Conservation (phyloP, 2,329 filamentous ascomycete species). For the Xylariaceae sp. region DNA sequence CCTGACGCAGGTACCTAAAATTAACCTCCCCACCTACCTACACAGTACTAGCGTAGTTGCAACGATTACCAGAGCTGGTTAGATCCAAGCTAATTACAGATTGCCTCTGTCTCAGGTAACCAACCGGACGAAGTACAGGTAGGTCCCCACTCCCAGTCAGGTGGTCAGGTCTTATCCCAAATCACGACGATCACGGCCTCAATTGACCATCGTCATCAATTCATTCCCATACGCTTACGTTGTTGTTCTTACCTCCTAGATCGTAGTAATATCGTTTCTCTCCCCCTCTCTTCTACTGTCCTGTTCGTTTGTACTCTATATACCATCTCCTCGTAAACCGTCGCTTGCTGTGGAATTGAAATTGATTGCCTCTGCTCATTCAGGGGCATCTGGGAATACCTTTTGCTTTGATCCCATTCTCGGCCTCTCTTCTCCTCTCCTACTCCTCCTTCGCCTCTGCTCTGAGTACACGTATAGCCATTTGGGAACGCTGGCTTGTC, state of each 20-base stretch:
- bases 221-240: neutral
- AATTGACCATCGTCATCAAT: neutral
- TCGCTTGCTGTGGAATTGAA: neutral
- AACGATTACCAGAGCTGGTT: neutral
- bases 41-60: neutral
- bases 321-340: neutral
- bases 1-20: neutral
- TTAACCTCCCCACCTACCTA: neutral
- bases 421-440: neutral
- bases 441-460: neutral
- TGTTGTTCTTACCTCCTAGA: neutral
- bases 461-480: neutral
- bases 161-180: neutral
- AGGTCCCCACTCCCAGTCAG: neutral
- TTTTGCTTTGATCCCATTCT: constrained; percentile 1
- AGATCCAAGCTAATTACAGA: neutral
- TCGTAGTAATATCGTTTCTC: neutral
- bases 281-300: neutral
- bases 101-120: too few relatives aligned
- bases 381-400: constrained; percentile 3
- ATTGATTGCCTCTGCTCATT: constrained; percentile 1
- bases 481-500: neutral
- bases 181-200: neutral
- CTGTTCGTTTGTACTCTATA: neutral
- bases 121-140: too few relatives aligned